Conservation (phyloP, 176 grass and related monocot genomes). For the Phyllostachys edulis region DNA sequence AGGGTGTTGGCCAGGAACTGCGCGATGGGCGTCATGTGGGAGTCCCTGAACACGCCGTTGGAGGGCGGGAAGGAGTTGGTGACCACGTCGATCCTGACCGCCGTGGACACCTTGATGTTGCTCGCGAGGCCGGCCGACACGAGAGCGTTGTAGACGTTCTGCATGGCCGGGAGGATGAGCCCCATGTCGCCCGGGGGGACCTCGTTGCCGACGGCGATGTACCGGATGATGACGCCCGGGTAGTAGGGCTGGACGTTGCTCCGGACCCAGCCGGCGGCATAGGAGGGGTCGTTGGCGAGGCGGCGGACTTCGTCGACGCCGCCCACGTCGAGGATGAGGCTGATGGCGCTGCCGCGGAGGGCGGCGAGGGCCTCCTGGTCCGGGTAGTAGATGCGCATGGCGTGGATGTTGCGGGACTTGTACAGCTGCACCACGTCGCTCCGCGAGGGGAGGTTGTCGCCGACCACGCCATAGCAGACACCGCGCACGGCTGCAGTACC, state of each 20-base stretch:
- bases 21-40: conserved; percentile 27
- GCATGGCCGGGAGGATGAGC: conserved; percentile 56
- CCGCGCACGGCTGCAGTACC: conserved; percentile 27
- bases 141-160: conserved; percentile 39
- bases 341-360: conserved; percentile 45
- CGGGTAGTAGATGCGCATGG: conserved; percentile 59
- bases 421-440: conserved; percentile 53
- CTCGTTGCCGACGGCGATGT: conserved; percentile 69
- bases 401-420: conserved; percentile 51
- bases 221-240: neutral
- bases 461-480: conserved; percentile 55
- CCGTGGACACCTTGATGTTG: conserved; percentile 49
- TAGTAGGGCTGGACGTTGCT: conserved; percentile 38
- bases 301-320: neutral
- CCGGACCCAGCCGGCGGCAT: conserved; percentile 36
- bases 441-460: conserved; percentile 50
- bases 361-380: conserved; percentile 33
- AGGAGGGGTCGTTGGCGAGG: conserved; percentile 20
- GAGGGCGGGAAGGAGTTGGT: conserved; percentile 45
- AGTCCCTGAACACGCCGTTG: conserved; percentile 24
- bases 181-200: neutral
- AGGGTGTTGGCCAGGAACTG: conserved; percentile 30
- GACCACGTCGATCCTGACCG: conserved; percentile 26
- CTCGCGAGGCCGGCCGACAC: neutral
- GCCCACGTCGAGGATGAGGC: conserved; percentile 43